phyloP scores from a whole-genome alignment of 1,284 basidiomycete genomes.

The Boletus mariae region DNA sequence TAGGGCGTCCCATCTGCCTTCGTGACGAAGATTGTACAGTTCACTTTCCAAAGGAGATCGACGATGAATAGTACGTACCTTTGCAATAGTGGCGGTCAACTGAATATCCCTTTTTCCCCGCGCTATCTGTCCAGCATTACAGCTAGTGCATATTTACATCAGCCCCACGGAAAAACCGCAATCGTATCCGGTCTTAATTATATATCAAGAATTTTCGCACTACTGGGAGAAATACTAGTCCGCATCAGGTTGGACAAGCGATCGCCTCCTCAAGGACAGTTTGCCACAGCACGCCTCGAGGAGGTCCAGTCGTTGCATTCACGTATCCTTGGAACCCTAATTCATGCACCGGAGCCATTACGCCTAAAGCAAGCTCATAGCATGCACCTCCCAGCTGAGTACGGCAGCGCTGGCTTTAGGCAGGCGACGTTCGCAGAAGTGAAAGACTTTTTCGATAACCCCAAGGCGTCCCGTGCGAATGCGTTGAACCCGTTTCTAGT shows the following conservation, averaged over 20 bases:
- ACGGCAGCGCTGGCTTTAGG: conserved; percentile 64
- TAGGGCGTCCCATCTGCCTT: conserved; percentile 76
- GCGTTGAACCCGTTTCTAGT: conserved; percentile 85
- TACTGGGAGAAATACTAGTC: conserved; percentile 79
- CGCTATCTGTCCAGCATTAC: conserved; percentile 57
- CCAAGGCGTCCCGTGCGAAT: conserved; percentile 76
- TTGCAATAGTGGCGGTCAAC: conserved; percentile 33
- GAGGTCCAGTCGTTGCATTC: conserved; percentile 74
- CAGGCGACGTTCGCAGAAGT: conserved; percentile 82
- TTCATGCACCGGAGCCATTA: conserved; percentile 67
- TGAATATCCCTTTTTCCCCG: conserved; percentile 17
- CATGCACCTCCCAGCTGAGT: conserved; percentile 53
- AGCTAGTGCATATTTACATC: conserved; percentile 71
- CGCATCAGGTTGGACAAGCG: conserved; percentile 81
- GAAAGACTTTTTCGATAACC: conserved; percentile 85
- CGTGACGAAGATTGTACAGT: conserved; percentile 85
- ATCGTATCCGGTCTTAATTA: conserved; percentile 84
- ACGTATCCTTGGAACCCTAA: conserved; percentile 66
- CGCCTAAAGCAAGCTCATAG: conserved; percentile 58
- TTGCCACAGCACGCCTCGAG: conserved; percentile 74
- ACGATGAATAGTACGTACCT: conserved; percentile 76
- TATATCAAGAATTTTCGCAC: conserved; percentile 78
- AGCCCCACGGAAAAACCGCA: conserved; percentile 79
- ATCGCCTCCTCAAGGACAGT: conserved; percentile 77
- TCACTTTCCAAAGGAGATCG: conserved; percentile 79